These are phyloP conservation scores for Fusarium nelsonii DNA, from an alignment of 2,329 filamentous ascomycete species.

Conservation along the genomic window DNA sequence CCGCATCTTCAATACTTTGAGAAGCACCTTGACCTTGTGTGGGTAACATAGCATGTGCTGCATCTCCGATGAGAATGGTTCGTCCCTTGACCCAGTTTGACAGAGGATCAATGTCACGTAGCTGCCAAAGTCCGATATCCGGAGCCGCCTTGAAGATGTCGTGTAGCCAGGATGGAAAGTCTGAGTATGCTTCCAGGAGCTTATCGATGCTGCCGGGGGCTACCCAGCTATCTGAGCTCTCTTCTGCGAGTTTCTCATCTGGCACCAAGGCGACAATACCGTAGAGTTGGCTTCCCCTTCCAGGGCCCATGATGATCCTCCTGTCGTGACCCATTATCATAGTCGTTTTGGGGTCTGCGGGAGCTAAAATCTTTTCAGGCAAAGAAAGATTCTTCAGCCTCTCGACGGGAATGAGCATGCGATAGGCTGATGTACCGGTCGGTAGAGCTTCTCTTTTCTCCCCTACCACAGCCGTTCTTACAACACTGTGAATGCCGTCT, in stretches of 20 bases:
- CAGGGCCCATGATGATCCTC: conserved; percentile 42
- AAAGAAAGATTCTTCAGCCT: conserved; percentile 20
- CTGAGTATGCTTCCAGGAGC: conserved; percentile 32
- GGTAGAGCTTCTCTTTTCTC: conserved; percentile 31
- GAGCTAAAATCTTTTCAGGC: conserved; percentile 24
- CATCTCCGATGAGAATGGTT: conserved; percentile 16
- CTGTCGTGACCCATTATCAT: conserved; percentile 44
- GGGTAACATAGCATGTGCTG: conserved; percentile 20
- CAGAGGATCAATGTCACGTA: conserved; percentile 20
- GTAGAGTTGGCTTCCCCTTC: conserved; percentile 34
- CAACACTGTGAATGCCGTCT: conserved; percentile 42
- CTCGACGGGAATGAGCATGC: conserved; percentile 40
- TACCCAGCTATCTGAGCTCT: conserved; percentile 41
- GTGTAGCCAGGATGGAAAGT: conserved; percentile 18
- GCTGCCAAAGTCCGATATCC: conserved; percentile 19
- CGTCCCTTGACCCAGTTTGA: conserved; percentile 18
- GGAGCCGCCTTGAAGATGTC: conserved; percentile 9
- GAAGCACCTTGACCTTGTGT: conserved; percentile 25
- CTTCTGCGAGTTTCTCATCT: conserved; percentile 35
- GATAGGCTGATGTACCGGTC: conserved; percentile 40
- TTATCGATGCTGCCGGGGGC: conserved; percentile 38
- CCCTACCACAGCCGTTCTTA: conserved; percentile 35
- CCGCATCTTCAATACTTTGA: conserved; percentile 20
- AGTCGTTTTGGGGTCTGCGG: conserved; percentile 25
- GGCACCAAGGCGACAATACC: conserved; percentile 40